Conservation (phyloP, 1,284 basidiomycete genomes). For the Leccinum fallax region DNA sequence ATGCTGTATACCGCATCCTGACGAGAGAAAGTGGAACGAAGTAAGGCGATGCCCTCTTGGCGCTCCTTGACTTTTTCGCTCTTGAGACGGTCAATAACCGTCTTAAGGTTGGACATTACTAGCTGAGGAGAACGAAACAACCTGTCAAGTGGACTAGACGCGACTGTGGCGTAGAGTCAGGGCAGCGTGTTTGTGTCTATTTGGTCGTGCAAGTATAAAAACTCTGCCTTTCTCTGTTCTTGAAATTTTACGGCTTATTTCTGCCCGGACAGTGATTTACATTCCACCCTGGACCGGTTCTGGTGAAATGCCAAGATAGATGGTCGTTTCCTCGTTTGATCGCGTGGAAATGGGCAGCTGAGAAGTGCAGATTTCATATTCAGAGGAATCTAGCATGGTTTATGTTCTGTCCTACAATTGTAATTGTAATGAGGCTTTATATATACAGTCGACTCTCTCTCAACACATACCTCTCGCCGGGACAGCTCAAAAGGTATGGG, state of each 20-base stretch:
- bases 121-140: neutral
- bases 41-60: slow-evolving; percentile 59
- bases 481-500: too few species aligned
- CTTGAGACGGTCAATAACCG: slow-evolving; percentile 54
- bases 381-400: slow-evolving; percentile 36
- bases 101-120: slow-evolving; percentile 45
- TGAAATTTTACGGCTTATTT: slow-evolving; percentile 51
- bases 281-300: slow-evolving; percentile 68
- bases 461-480: too few species aligned
- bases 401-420: slow-evolving; percentile 35
- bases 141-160: slow-evolving; percentile 6
- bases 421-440: neutral
- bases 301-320: slow-evolving; percentile 67
- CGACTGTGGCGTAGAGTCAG: slow-evolving; percentile 14
- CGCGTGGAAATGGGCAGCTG: slow-evolving; percentile 49
- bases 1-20: slow-evolving; percentile 55
- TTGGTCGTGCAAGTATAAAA: slow-evolving; percentile 35
- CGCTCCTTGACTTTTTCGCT: slow-evolving; percentile 77
- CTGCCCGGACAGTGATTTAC: slow-evolving; percentile 67
- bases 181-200: slow-evolving; percentile 29
- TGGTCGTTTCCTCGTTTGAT: slow-evolving; percentile 46
- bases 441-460: too few species aligned
- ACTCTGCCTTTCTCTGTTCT: neutral
- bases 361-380: slow-evolving; percentile 40
- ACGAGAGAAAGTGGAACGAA: slow-evolving; percentile 65